A percentile compares a stretch with the other conserved stretches of the same genome.
Evolutionary conservation across 768 basidiomycete species (phyloP).

Genomic region (Daedaleopsis sinensis): DNA sequence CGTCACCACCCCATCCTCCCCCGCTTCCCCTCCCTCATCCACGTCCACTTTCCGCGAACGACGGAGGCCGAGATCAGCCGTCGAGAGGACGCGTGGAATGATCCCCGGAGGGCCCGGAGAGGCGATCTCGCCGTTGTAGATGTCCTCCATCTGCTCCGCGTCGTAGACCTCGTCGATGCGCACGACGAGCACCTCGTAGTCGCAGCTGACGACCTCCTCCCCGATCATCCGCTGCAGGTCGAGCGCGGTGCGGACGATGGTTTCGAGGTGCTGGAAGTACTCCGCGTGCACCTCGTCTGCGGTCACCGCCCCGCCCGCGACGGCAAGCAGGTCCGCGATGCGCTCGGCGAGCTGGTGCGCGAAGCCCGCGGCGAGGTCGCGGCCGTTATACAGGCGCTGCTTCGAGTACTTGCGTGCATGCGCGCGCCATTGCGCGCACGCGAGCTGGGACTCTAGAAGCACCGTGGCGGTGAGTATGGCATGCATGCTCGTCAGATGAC

Average conservation of each 20-base stretch:
- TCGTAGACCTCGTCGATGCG: slow-evolving; percentile 14
- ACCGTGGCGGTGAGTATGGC: neutral
- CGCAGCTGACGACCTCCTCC: slow-evolving; percentile 19
- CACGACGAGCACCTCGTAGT: slow-evolving; percentile 17
- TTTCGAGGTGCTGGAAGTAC: slow-evolving; percentile 14
- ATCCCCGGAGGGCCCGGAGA: slow-evolving; percentile 13
- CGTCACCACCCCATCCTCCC: slow-evolving; percentile 27
- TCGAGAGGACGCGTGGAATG: slow-evolving; percentile 35
- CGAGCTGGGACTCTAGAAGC: slow-evolving; percentile 18
- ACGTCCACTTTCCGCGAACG: slow-evolving; percentile 32
- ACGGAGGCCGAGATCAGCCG: slow-evolving; percentile 41
- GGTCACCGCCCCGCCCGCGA: slow-evolving; percentile 8
- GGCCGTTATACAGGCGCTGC: slow-evolving; percentile 22
- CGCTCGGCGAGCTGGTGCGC: slow-evolving; percentile 23
- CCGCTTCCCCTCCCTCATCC: slow-evolving; percentile 6
- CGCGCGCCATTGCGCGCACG: slow-evolving; percentile 21
- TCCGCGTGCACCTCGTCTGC: slow-evolving; percentile 4
- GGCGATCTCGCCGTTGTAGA: slow-evolving; percentile 18
- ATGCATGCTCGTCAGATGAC: too few relatives aligned
- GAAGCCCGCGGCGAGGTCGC: slow-evolving; percentile 23
- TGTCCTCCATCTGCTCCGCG: slow-evolving; percentile 18
- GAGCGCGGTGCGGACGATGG: slow-evolving; percentile 16
- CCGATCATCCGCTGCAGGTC: slow-evolving; percentile 19
- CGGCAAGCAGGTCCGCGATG: slow-evolving; percentile 21
- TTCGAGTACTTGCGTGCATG: slow-evolving; percentile 24